Percentiles rank a stretch among this genome's conserved stretches.
Evolutionary conservation across 192 early-diverging fungal genomes (phyloP).

Genomic region (Backusella morwellensis): DNA sequence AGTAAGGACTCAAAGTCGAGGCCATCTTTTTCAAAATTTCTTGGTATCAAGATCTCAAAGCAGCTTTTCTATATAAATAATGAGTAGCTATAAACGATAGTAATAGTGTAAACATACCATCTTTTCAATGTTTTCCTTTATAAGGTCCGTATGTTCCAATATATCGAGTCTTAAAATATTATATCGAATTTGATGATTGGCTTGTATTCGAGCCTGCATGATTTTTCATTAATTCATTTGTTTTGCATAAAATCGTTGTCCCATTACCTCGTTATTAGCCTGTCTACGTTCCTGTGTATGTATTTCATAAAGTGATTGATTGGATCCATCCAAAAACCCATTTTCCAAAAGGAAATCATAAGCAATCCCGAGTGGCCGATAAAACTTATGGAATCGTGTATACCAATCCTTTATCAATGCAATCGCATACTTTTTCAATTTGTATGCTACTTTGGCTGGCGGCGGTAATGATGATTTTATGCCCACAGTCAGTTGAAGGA

Average conservation of each 20-base stretch:
- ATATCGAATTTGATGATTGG: slow-evolving; percentile 20
- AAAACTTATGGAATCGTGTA: slow-evolving; percentile 49
- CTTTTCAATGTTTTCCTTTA: slow-evolving; percentile 40
- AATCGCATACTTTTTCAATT: slow-evolving; percentile 45
- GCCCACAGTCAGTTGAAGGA: slow-evolving; percentile 56
- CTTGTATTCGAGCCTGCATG: slow-evolving; percentile 1
- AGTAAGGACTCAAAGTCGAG: slow-evolving; percentile 39
- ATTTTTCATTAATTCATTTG: neutral
- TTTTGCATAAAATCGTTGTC: neutral
- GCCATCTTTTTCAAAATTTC: slow-evolving; percentile 21
- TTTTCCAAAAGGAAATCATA: slow-evolving; percentile 55
- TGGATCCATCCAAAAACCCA: neutral
- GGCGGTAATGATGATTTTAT: slow-evolving; percentile 55
- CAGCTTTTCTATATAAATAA: slow-evolving; percentile 30
- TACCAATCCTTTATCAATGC: slow-evolving; percentile 58
- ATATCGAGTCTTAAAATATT: slow-evolving; percentile 40
- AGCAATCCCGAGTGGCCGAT: slow-evolving; percentile 53
- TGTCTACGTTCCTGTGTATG: neutral
- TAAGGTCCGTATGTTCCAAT: slow-evolving; percentile 34
- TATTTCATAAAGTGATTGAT: slow-evolving; percentile 6
- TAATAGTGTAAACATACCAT: slow-evolving; percentile 28
- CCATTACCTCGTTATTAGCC: neutral
- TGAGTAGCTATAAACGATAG: no score
- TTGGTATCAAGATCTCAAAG: slow-evolving; percentile 52
- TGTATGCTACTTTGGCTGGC: slow-evolving; percentile 46